A percentile compares a stretch with the other conserved stretches of the same genome.
Conservation (phyloP, 2,329 filamentous ascomycete genomes). For the Xylaria arbuscula region DNA sequence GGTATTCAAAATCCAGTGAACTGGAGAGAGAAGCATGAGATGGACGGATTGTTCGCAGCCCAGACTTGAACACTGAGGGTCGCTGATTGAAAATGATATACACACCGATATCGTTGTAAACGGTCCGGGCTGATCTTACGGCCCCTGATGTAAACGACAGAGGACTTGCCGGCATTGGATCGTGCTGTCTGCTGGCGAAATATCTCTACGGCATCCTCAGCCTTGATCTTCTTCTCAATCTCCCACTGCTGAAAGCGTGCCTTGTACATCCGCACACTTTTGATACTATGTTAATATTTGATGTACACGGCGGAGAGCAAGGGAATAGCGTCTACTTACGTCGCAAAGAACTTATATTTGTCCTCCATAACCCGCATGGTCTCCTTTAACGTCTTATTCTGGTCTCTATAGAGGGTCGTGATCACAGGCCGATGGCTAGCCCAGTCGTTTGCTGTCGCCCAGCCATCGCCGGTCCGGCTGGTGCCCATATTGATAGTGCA, state of each 20-base stretch:
- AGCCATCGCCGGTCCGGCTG: constrained; percentile 41
- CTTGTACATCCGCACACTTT: constrained; percentile 50
- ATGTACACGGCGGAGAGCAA: background rate
- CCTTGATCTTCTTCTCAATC: constrained; percentile 50
- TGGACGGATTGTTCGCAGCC: constrained; percentile 21
- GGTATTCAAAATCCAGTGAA: background rate
- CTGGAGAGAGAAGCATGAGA: background rate
- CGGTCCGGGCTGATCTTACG: constrained; percentile 47
- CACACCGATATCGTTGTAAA: constrained; percentile 47
- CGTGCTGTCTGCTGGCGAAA: constrained; percentile 49
- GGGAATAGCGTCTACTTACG: constrained; percentile 39
- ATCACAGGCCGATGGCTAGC: constrained; percentile 43
- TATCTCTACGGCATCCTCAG: constrained; percentile 49
- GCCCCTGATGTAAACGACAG: constrained; percentile 47
- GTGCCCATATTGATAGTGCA: constrained; percentile 38
- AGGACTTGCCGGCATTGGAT: constrained; percentile 46
- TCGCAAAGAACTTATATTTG: constrained; percentile 64
- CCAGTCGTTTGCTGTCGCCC: constrained; percentile 47
- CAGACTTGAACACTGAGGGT: constrained; percentile 28
- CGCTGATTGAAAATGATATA: background rate
- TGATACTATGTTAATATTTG: constrained; percentile 14
- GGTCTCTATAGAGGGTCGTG: constrained; percentile 45
- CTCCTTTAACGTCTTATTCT: constrained; percentile 49
- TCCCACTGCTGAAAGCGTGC: constrained; percentile 49
- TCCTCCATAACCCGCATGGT: constrained; percentile 49